phyloP scores from a whole-genome alignment of 192 early-diverging fungal species.

The Coemansia sp. region DNA sequence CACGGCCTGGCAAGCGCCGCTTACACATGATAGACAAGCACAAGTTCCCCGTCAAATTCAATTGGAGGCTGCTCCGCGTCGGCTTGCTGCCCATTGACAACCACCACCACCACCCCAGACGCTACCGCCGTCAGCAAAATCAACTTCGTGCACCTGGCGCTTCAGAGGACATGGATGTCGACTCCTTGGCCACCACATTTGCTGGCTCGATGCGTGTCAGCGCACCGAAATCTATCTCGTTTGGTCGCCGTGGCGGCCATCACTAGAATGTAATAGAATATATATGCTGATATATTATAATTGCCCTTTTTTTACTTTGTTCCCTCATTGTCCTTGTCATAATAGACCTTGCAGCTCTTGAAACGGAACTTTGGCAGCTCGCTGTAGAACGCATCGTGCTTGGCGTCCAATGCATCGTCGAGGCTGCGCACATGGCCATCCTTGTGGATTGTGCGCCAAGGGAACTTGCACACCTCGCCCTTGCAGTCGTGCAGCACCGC shows the following conservation, averaged over 20 bases:
- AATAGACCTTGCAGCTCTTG: conserved; percentile 43
- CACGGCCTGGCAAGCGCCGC: conserved; percentile 21
- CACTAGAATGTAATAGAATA: conserved; percentile 2
- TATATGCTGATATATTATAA: background rate
- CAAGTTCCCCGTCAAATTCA: conserved; percentile 33
- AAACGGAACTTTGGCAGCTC: conserved; percentile 49
- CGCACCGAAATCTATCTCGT: conserved; percentile 34
- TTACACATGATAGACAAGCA: conserved; percentile 46
- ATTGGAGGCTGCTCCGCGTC: conserved; percentile 31
- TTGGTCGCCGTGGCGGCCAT: conserved; percentile 20
- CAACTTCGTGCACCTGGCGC: background rate
- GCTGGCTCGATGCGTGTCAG: conserved; percentile 24
- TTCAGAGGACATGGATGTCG: conserved; percentile 32
- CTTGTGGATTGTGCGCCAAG: conserved; percentile 60
- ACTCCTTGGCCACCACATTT: conserved; percentile 28
- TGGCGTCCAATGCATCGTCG: conserved; percentile 51
- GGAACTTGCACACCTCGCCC: conserved; percentile 59
- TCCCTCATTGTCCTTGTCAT: conserved; percentile 32
- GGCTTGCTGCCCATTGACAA: conserved; percentile 20
- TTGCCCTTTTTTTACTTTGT: background rate
- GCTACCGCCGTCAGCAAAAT: background rate
- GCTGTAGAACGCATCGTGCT: conserved; percentile 58
- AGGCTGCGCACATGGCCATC: conserved; percentile 41
- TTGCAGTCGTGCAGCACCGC: conserved; percentile 58
- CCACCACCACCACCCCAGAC: background rate